Evolutionary conservation across 2,329 filamentous ascomycete species (phyloP).

Genomic region (Ceratocystiopsis sp.): DNA sequence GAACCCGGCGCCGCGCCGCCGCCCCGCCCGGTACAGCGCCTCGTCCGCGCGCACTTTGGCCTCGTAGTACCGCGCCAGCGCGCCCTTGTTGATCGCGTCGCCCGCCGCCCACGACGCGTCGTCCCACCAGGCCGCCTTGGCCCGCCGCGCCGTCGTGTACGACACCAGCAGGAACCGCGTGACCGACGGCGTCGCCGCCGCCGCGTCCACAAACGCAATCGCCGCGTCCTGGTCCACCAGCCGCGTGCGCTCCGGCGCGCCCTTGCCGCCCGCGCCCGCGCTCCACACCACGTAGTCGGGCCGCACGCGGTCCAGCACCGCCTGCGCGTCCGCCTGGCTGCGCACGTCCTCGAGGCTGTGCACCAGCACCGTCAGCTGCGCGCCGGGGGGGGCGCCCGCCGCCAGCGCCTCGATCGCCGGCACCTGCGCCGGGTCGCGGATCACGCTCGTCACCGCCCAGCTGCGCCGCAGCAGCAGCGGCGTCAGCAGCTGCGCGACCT

Average conservation of each 20-base stretch:
- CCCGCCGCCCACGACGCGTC: slow-evolving; percentile 28
- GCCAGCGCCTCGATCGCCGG: slow-evolving; percentile 41
- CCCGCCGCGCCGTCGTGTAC: slow-evolving; percentile 36
- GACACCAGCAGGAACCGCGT: slow-evolving; percentile 49
- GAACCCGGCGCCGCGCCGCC: slow-evolving; percentile 20
- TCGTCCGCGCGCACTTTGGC: slow-evolving; percentile 46
- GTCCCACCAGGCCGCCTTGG: slow-evolving; percentile 37
- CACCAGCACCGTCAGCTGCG: slow-evolving; percentile 50
- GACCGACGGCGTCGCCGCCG: slow-evolving; percentile 33
- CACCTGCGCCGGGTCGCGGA: slow-evolving; percentile 55
- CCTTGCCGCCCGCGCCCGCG: slow-evolving; percentile 45
- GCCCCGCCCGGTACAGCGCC: slow-evolving; percentile 30
- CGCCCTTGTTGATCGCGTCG: slow-evolving; percentile 21
- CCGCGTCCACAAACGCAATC: slow-evolving; percentile 42
- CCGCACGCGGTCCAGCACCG: slow-evolving; percentile 42
- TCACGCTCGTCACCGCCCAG: slow-evolving; percentile 64
- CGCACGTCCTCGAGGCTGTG: slow-evolving; percentile 56
- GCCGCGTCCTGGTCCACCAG: slow-evolving; percentile 46
- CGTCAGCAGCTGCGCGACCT: slow-evolving; percentile 57
- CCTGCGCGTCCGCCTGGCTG: slow-evolving; percentile 41
- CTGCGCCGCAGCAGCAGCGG: slow-evolving; percentile 56
- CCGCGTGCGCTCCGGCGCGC: slow-evolving; percentile 27
- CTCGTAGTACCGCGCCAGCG: slow-evolving; percentile 36
- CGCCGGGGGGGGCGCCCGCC: slow-evolving; percentile 7
- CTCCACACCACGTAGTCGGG: slow-evolving; percentile 53